phyloP scores from a whole-genome alignment of 1,139 yeast species.

The Geotrichum restrictum region DNA sequence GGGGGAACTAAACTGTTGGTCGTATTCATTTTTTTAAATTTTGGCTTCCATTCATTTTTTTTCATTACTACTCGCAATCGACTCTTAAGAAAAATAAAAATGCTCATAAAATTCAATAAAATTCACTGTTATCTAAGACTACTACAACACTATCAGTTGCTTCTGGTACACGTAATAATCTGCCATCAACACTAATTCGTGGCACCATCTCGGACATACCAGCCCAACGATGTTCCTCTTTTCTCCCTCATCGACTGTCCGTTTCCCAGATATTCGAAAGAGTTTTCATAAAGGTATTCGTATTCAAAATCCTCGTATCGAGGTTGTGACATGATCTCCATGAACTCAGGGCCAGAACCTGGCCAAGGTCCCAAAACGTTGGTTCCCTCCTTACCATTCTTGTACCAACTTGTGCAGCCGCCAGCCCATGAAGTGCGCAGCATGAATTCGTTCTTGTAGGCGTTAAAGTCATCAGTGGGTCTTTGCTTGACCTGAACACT shows the following conservation, averaged over 20 bases:
- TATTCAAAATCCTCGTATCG: slow-evolving; percentile 28
- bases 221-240: slow-evolving; percentile 8
- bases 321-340: slow-evolving; percentile 23
- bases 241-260: slow-evolving; percentile 19
- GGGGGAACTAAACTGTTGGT: too few species aligned
- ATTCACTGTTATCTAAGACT: too few species aligned
- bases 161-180: too few species aligned
- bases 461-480: too few species aligned
- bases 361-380: slow-evolving; percentile 27
- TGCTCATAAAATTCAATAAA: too few species aligned
- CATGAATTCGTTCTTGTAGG: too few species aligned
- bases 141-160: too few species aligned
- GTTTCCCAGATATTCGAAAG: slow-evolving; percentile 18
- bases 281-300: slow-evolving; percentile 18
- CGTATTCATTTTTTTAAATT: too few species aligned
- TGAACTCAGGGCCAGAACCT: slow-evolving; percentile 25
- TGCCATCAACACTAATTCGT: too few species aligned
- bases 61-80: too few species aligned
- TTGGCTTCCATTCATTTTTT: too few species aligned
- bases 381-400: slow-evolving; percentile 21
- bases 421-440: not conserved
- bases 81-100: too few species aligned
- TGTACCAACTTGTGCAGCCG: not conserved
- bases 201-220: slow-evolving; percentile 14
- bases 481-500: slow-evolving; percentile 12